Percentiles rank a stretch among this genome's conserved stretches.
Conservation (phyloP, 306 rosid genomes). For the Potentilla sterilis region DNA sequence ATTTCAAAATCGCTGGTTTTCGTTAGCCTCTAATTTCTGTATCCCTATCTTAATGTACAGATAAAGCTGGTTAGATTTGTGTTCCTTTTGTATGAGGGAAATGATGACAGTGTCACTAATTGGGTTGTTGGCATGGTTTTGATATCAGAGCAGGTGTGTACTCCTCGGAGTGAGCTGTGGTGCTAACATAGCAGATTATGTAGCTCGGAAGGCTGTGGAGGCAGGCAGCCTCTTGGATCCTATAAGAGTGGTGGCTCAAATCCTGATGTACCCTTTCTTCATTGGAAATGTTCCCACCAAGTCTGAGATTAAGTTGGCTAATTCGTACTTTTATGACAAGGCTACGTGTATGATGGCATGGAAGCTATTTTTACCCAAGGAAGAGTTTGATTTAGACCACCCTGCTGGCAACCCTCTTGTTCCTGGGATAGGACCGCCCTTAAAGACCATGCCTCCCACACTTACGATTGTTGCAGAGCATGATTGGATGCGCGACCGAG, state of each 20-base stretch:
- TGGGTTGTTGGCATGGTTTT: conserved; percentile 2
- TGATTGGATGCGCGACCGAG: conserved; percentile 92
- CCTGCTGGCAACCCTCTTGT: conserved; percentile 79
- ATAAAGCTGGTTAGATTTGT: neutral
- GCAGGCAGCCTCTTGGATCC: conserved; percentile 78
- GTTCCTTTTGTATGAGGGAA: neutral
- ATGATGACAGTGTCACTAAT: neutral
- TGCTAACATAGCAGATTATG: conserved; percentile 78
- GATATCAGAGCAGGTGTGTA: conserved; percentile 64
- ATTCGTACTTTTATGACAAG: conserved; percentile 85
- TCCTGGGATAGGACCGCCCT: conserved; percentile 55
- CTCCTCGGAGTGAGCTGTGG: conserved; percentile 96
- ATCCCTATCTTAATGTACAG: neutral
- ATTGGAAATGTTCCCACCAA: conserved; percentile 66
- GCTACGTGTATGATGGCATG: conserved; percentile 84
- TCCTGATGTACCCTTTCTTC: conserved; percentile 79
- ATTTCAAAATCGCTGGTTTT: neutral
- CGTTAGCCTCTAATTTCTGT: neutral
- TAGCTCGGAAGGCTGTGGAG: conserved; percentile 77
- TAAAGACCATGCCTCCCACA: conserved; percentile 80
- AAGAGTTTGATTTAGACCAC: conserved; percentile 73
- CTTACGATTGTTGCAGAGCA: conserved; percentile 82
- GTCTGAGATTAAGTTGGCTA: conserved; percentile 83
- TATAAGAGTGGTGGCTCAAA: conserved; percentile 84
- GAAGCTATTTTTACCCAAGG: conserved; percentile 75